Evolutionary conservation across 495 filamentous ascomycete genomes (phyloP), one percentile per base, ranked within the genome.

Genomic region (Penicillium verhagenii): DNA sequence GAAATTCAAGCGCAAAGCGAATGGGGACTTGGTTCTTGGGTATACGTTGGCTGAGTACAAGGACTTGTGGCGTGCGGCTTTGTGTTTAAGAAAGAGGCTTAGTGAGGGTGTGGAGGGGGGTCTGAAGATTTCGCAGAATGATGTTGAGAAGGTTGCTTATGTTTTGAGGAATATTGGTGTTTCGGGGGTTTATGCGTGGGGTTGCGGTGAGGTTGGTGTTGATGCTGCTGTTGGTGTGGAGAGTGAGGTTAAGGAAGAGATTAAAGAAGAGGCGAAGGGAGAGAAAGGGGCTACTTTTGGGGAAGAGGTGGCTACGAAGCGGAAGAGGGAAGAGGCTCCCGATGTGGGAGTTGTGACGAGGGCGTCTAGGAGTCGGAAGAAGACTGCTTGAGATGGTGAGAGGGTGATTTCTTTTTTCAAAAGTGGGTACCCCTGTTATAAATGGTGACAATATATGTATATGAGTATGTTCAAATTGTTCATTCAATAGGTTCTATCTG

Each of bases 81-180:
- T 65, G 28, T 63, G 63, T 26, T 55, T 90, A 39, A 59, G 68
- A 31, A 62, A 68, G 46, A 71, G 82, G 26, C 67, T 91, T 24
- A 70, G 65, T 6, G 20, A 29, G 18, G 52, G 5, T 9, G 11
- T 19, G 7, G 39, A 53, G 14, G 52, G 20, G 6, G 44, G 37
- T n/a, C n/a, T n/a, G 59, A 37, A 8, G 23, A 20, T 9, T n/a
- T 11, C 6, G 74, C 82, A 82, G 13, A 66, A 75, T 18, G 82
- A 89, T 40, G 65, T 90, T 18, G 88, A 92, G 62, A 85, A 81
- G 40, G 86, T 84, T 23, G 88, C 86, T 8, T 89, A 82, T 60
- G 85, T 88, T 50, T 24, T 78, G 11, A 59, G 68, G 37, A 64
- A 73, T 62, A 47, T 74, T 46, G 67, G 50, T 11, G 31, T 64